phyloP scores from a whole-genome alignment of 108 stramenopile species.

The Pseudonitzschia multiseries region DNA sequence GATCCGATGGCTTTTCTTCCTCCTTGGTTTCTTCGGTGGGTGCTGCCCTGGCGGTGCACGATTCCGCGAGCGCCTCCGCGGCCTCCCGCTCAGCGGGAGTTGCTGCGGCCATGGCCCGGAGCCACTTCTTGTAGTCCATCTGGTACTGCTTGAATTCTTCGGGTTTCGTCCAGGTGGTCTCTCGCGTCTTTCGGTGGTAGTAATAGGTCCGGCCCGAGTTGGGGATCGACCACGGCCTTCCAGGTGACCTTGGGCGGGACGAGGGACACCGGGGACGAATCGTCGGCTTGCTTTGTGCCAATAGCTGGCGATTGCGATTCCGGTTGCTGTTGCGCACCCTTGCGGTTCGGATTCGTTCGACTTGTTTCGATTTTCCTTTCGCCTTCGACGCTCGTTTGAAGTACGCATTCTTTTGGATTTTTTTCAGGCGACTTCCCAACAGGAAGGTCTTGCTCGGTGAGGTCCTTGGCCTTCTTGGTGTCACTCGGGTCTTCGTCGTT shows the following conservation, averaged over 20 bases:
- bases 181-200: conserved; percentile 66
- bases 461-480: neutral
- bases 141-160: conserved; percentile 36
- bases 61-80: neutral
- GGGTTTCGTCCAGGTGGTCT: conserved; percentile 73
- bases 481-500: no score
- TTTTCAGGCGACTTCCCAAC: conserved; percentile 1
- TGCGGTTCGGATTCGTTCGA: neutral
- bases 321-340: neutral
- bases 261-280: neutral
- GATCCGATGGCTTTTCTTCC: conserved; percentile 1
- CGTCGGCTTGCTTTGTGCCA: no score
- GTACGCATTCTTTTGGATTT: conserved; percentile 1
- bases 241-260: conserved; percentile 43
- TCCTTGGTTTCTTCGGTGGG: neutral
- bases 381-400: neutral
- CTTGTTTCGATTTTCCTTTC: neutral
- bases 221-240: conserved; percentile 54
- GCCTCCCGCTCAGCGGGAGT: neutral
- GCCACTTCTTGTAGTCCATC: conserved; percentile 24
- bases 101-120: conserved; percentile 1
- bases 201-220: conserved; percentile 67
- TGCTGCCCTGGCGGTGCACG: neutral
- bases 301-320: neutral
- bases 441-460: neutral